These are phyloP conservation scores for Tricholoma saponaceum DNA, from an alignment of 768 basidiomycete species.

Conservation along the genomic window DNA sequence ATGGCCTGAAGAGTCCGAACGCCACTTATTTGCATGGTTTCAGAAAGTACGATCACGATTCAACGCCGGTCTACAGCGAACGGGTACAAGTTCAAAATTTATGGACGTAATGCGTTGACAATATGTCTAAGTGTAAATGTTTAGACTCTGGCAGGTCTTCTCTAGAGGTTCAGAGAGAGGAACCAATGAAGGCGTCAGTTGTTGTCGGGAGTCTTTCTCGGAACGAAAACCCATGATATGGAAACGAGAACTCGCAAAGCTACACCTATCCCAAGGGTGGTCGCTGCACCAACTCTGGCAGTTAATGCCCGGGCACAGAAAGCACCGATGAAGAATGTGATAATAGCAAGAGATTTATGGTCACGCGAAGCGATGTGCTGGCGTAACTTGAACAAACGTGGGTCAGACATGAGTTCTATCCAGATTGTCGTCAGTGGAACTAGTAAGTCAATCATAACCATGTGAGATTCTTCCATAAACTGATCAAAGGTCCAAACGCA, in stretches of 20 bases:
- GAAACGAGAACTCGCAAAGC: slow-evolving; percentile 60
- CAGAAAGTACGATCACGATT: too few species aligned
- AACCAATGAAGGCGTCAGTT: too few species aligned
- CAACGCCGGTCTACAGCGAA: too few species aligned
- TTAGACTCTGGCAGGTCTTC: too few species aligned
- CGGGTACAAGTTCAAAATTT: too few species aligned
- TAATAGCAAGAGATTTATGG: slow-evolving; percentile 63
- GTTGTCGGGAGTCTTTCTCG: slow-evolving; percentile 25
- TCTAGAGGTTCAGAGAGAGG: too few species aligned
- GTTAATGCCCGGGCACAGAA: slow-evolving; percentile 63
- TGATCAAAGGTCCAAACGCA: slow-evolving; percentile 29
- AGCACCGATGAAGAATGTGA: slow-evolving; percentile 69
- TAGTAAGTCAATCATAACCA: slow-evolving; percentile 15
- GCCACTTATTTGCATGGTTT: too few species aligned
- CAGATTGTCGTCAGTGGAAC: slow-evolving; percentile 85
- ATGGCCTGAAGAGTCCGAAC: too few species aligned
- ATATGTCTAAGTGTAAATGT: too few species aligned
- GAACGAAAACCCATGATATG: slow-evolving; percentile 64
- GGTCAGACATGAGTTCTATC: slow-evolving; percentile 85
- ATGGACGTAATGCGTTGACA: too few species aligned
- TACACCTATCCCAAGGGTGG: slow-evolving; percentile 59
- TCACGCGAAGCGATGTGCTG: slow-evolving; percentile 57
- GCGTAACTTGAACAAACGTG: slow-evolving; percentile 58
- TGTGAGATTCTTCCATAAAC: neutral
- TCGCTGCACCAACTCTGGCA: slow-evolving; percentile 53